Percentiles rank a stretch among this genome's conserved stretches.
Evolutionary conservation across 2,329 filamentous ascomycete genomes (phyloP).

Genomic region (Talaromyces funiculosus): DNA sequence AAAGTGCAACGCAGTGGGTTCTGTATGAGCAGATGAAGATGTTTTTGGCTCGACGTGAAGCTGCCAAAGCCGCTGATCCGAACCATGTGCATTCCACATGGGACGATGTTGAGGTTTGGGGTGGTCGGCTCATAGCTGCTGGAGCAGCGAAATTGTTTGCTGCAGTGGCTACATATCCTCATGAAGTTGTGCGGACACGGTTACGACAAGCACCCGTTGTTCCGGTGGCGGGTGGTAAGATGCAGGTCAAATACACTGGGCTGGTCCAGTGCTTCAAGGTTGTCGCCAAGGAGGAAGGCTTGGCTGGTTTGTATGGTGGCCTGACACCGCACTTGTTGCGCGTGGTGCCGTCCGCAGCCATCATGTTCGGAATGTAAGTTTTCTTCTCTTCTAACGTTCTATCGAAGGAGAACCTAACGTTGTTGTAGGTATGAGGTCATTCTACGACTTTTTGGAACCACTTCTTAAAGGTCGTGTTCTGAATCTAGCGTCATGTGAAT

Average conservation of each 20-base stretch:
- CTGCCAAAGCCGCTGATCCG: slow-evolving; percentile 49
- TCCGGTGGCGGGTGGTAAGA: slow-evolving; percentile 57
- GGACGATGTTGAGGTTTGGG: slow-evolving; percentile 72
- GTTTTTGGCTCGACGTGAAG: slow-evolving; percentile 59
- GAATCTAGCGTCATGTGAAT: background rate
- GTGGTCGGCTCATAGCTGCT: slow-evolving; percentile 72
- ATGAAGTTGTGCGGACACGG: slow-evolving; percentile 82
- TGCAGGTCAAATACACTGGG: slow-evolving; percentile 77
- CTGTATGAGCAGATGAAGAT: slow-evolving; percentile 90
- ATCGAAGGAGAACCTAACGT: slow-evolving; percentile 14
- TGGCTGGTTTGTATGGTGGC: slow-evolving; percentile 81
- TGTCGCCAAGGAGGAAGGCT: slow-evolving; percentile 81
- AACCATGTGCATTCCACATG: slow-evolving; percentile 61
- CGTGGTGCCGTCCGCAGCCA: slow-evolving; percentile 85
- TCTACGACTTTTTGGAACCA: slow-evolving; percentile 30
- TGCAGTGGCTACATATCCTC: slow-evolving; percentile 80
- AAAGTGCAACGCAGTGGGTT: slow-evolving; percentile 89
- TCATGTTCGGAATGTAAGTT: slow-evolving; percentile 86
- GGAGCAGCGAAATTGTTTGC: slow-evolving; percentile 74
- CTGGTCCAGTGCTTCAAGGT: slow-evolving; percentile 82
- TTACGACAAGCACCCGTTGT: slow-evolving; percentile 81
- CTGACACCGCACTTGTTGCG: slow-evolving; percentile 86
- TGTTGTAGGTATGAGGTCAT: slow-evolving; percentile 30
- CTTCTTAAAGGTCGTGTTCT: slow-evolving; percentile 19
- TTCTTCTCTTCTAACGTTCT: slow-evolving; percentile 25